Evolutionary conservation across 331 rosid genomes (phyloP), one percentile per base, ranked within the genome.

Genomic region (Malus hybrid): DNA sequence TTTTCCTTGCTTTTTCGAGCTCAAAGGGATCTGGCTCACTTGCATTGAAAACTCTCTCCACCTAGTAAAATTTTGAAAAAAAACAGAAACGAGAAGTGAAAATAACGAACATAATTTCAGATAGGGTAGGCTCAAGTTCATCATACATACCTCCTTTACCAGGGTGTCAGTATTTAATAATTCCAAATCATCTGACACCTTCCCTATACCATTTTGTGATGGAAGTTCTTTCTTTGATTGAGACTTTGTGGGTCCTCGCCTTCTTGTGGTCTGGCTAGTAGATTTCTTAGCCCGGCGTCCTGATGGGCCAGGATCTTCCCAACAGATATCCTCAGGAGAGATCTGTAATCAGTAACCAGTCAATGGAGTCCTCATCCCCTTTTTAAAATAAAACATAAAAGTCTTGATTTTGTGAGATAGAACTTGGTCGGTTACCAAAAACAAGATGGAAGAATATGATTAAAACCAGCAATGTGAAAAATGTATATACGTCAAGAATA

Each of bases 1-100:
- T 83, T 84, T 85, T 88, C 90, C 88, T 92, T 28, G 97, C 97
- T 76, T 88, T 86, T 83, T 95, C 99, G 64, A 92, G 97, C 79
- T 95, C 97, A 42, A 63, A 66, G 6, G 96, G 90, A 80, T 95
- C 97, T 3, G 97, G 93, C 60, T 86, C 86, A 82, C 84, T 89
- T 32, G 84, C 73, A 48, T 80, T 88, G 80, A 90, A 90, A 81
- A 92, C 89, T 71, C 87, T 90, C 90, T 92, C 97, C 72, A 92
- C 97, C 99, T 95, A 81, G 66, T 72, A 64, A 70, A 54, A 71
- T 70, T 39, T 39, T 39, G 46, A 42, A 39, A 3, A 3, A 9
- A 36, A 9, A 3, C 46, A 72, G 57, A 72, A 20, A 60, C 7
- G 65, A 32, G 28, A 54, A 80, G 70, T 76, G 83, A 79, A 24